Conservation (phyloP, 768 basidiomycete species). For the Rhodotorula taiwanensis region DNA sequence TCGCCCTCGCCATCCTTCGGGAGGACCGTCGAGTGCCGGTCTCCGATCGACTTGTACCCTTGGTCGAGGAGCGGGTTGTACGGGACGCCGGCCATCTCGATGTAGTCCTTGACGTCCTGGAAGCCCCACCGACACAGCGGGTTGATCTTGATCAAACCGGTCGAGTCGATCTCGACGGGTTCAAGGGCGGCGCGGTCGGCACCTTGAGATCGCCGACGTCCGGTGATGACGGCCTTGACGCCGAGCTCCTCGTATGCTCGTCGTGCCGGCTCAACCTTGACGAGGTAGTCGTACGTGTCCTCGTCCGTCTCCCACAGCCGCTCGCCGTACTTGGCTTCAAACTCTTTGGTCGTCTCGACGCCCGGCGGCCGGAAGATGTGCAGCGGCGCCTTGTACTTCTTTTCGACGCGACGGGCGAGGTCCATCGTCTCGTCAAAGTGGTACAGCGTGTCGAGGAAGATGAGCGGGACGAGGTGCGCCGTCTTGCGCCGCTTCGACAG, state of each 20-base stretch:
- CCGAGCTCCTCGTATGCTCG: conserved; percentile 72
- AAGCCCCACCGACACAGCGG: conserved; percentile 87
- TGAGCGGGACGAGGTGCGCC: conserved; percentile 58
- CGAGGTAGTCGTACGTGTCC: conserved; percentile 75
- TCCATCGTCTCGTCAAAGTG: conserved; percentile 90
- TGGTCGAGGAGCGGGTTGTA: conserved; percentile 77
- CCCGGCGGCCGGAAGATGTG: conserved; percentile 72
- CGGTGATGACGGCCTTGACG: conserved; percentile 87
- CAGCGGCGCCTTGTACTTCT: conserved; percentile 64
- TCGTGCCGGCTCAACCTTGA: conserved; percentile 92
- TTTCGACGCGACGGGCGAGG: conserved; percentile 72
- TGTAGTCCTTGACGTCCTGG: conserved; percentile 71
- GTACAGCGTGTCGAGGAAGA: conserved; percentile 94
- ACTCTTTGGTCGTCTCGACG: conserved; percentile 61
- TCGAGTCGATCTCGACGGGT: conserved; percentile 82
- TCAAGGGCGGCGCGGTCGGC: conserved; percentile 73
- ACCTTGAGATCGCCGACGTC: conserved; percentile 86
- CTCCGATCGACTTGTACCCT: conserved; percentile 92
- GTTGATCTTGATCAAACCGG: conserved; percentile 87
- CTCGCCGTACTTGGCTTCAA: conserved; percentile 71
- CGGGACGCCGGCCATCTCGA: conserved; percentile 73
- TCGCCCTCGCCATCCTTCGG: conserved; percentile 53
- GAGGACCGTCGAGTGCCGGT: conserved; percentile 85
- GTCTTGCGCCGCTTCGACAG: conserved; percentile 36
- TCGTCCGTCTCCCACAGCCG: conserved; percentile 84